A percentile compares a stretch with the other conserved stretches of the same genome.
Conservation (phyloP, 495 filamentous ascomycete genomes). For the Cryomyces antarcticus region DNA sequence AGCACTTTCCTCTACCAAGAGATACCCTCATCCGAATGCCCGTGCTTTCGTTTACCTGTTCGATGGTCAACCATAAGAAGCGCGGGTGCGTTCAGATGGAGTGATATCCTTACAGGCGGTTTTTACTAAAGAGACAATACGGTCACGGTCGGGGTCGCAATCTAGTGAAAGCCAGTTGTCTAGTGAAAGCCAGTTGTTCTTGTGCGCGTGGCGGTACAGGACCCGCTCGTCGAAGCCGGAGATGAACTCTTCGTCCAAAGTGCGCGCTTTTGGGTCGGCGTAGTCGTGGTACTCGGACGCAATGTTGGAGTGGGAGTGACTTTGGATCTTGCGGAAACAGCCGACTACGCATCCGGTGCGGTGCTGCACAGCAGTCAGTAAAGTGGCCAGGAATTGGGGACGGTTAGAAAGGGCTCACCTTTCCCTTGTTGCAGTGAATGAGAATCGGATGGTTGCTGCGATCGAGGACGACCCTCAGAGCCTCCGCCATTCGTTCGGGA, state of each 20-base stretch:
- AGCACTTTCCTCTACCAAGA: too few species aligned
- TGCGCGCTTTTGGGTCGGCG: constrained; percentile 40
- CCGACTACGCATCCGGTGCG: constrained; percentile 68
- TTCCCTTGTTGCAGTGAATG: constrained; percentile 80
- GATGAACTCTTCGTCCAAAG: constrained; percentile 33
- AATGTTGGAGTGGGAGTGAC: constrained; percentile 34
- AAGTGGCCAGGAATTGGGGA: not conserved
- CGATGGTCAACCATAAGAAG: too few species aligned
- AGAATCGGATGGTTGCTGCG: constrained; percentile 50
- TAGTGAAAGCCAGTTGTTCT: not conserved
- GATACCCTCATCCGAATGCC: too few species aligned
- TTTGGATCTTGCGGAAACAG: constrained; percentile 42
- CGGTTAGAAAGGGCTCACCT: constrained; percentile 25
- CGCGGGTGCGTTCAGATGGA: too few species aligned
- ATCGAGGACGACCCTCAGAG: constrained; percentile 44
- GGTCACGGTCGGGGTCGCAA: too few species aligned
- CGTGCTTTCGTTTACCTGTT: too few species aligned
- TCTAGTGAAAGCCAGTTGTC: too few species aligned
- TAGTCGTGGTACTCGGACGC: constrained; percentile 47
- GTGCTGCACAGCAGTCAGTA: constrained; percentile 27
- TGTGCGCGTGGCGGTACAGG: not conserved
- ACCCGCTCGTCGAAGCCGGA: constrained; percentile 20
- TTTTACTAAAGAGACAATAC: too few species aligned
- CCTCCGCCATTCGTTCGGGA: constrained; percentile 36
- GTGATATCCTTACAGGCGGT: too few species aligned